phyloP scores from a whole-genome alignment of 495 filamentous ascomycete species.

The Durotheca rogersii region DNA sequence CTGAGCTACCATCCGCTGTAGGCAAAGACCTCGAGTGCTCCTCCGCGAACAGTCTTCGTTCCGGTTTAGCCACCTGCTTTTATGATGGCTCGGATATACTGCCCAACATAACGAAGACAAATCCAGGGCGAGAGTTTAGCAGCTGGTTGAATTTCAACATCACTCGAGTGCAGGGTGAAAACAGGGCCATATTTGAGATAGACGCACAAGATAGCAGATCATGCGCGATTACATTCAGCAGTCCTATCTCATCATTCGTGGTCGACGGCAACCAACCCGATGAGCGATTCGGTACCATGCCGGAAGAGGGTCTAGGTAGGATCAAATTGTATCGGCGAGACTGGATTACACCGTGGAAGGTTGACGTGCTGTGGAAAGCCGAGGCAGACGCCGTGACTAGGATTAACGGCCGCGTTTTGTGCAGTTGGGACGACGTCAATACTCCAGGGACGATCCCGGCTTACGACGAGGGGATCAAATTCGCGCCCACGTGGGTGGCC shows the following conservation, averaged over 20 bases:
- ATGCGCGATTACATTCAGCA: constrained; percentile 66
- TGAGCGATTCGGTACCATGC: constrained; percentile 58
- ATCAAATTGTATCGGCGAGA: constrained; percentile 69
- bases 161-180: constrained; percentile 41
- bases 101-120: constrained; percentile 56
- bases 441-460: constrained; percentile 72
- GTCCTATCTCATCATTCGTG: constrained; percentile 60
- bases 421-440: constrained; percentile 89
- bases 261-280: constrained; percentile 55
- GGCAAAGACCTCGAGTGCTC: constrained; percentile 61
- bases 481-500: constrained; percentile 75
- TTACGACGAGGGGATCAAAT: constrained; percentile 76
- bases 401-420: constrained; percentile 70
- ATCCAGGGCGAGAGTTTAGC: constrained; percentile 45
- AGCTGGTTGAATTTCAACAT: constrained; percentile 67
- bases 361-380: constrained; percentile 69
- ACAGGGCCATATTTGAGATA: constrained; percentile 58
- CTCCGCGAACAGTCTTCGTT: constrained; percentile 26
- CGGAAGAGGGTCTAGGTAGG: constrained; percentile 41
- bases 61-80: constrained; percentile 62
- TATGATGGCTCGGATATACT: constrained; percentile 62
- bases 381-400: constrained; percentile 32
- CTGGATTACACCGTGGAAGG: constrained; percentile 73
- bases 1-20: constrained; percentile 67
- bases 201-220: constrained; percentile 65